Percentiles rank a stretch among this genome's conserved stretches.
These are phyloP conservation scores for Debaryomyces psychrophilus DNA, from an alignment of 1,139 yeast species.

Conservation along the genomic window DNA sequence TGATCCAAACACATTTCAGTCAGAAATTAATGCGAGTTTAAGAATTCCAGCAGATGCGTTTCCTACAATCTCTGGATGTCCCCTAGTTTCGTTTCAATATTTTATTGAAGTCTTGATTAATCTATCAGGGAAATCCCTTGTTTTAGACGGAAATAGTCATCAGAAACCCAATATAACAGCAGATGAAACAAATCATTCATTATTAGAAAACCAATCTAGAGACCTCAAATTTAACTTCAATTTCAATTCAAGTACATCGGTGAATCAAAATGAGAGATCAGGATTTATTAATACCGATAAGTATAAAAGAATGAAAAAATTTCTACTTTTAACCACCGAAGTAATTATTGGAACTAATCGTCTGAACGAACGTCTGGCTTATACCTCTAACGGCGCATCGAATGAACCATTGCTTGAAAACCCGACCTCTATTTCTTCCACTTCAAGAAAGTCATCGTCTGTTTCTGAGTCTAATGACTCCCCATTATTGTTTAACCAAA, in stretches of 20 bases:
- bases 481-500: slow-evolving; percentile 14
- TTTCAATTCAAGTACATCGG: slow-evolving; percentile 24
- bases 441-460: slow-evolving; percentile 26
- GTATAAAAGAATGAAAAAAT: slow-evolving; percentile 72
- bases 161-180: slow-evolving; percentile 10
- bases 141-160: slow-evolving; percentile 36
- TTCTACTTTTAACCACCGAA: slow-evolving; percentile 77
- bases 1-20: slow-evolving; percentile 63
- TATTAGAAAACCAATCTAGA: slow-evolving; percentile 7
- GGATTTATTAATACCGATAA: slow-evolving; percentile 77
- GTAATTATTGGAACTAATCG: slow-evolving; percentile 78
- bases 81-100: slow-evolving; percentile 79
- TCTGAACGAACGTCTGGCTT: slow-evolving; percentile 48
- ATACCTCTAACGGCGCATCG: neutral
- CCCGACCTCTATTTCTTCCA: slow-evolving; percentile 15
- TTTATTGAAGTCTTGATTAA: slow-evolving; percentile 82
- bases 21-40: slow-evolving; percentile 64
- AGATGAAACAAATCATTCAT: slow-evolving; percentile 16
- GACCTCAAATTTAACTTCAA: slow-evolving; percentile 39
- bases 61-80: slow-evolving; percentile 78
- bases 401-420: slow-evolving; percentile 11
- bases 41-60: slow-evolving; percentile 84
- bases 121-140: slow-evolving; percentile 49
- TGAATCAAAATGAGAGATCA: slow-evolving; percentile 40
- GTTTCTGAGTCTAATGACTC: slow-evolving; percentile 21